A percentile compares a stretch with the other conserved stretches of the same genome.
Evolutionary conservation across 305 asterid species (phyloP).

Genomic region (Fraxinus xanthoxyloides): DNA sequence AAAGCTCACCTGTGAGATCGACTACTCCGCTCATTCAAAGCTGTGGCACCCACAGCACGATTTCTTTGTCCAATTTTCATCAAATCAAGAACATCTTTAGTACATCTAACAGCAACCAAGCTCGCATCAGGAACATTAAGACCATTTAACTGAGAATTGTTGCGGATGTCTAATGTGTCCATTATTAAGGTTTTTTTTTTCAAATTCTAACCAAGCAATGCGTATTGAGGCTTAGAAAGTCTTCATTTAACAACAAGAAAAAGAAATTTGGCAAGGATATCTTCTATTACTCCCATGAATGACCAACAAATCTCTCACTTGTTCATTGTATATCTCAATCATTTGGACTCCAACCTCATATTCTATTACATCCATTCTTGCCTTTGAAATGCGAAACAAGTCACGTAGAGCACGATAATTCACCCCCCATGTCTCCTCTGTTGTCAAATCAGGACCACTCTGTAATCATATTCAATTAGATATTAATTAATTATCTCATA

Average conservation of each 20-base stretch:
- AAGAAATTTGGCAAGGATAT: constrained; percentile 60
- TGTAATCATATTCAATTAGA: constrained; percentile 26
- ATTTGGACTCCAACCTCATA: constrained; percentile 92
- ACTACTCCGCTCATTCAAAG: constrained; percentile 83
- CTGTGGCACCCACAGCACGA: constrained; percentile 96
- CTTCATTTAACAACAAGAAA: neutral
- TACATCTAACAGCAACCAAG: constrained; percentile 65
- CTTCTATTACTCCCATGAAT: constrained; percentile 68
- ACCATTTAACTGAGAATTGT: constrained; percentile 88
- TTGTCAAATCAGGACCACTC: constrained; percentile 94
- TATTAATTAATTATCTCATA: neutral
- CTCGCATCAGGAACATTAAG: constrained; percentile 94
- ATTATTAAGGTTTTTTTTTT: constrained; percentile 42
- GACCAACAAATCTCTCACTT: constrained; percentile 92
- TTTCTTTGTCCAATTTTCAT: constrained; percentile 79
- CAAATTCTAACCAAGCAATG: constrained; percentile 1
- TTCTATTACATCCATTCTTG: constrained; percentile 55
- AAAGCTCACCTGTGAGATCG: constrained; percentile 72
- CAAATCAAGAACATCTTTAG: constrained; percentile 87
- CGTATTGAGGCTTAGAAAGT: neutral
- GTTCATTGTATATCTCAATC: constrained; percentile 93
- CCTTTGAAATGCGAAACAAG: constrained; percentile 58
- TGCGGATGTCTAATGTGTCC: constrained; percentile 75
- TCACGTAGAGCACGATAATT: constrained; percentile 2
- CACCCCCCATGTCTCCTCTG: constrained; percentile 89